Conservation (phyloP, 345 rosid species). For the Hypericum perforatum region DNA sequence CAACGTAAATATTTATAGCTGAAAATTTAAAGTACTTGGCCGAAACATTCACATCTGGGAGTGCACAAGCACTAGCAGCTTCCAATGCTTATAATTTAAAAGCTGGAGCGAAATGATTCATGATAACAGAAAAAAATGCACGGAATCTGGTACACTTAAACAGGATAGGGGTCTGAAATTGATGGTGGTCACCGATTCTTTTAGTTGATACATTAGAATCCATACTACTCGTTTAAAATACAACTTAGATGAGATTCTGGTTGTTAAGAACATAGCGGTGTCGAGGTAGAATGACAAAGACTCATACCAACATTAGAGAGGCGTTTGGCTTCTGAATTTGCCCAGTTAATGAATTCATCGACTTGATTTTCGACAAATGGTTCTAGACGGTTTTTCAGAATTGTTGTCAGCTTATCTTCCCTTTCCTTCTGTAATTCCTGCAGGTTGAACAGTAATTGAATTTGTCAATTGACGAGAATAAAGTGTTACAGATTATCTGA, state of each 20-base stretch:
- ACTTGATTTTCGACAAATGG: constrained; percentile 59
- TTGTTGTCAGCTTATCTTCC: constrained; percentile 51
- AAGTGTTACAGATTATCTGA: not conserved
- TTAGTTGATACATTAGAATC: no score
- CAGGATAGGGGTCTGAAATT: no score
- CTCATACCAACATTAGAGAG: constrained; percentile 67
- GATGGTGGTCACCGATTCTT: no score
- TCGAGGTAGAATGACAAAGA: not conserved
- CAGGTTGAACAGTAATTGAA: constrained; percentile 1
- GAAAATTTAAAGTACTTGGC: not conserved
- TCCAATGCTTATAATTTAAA: no score
- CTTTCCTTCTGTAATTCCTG: constrained; percentile 76
- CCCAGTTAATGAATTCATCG: constrained; percentile 64
- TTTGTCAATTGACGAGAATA: no score
- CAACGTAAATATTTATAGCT: not conserved
- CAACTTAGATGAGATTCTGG: no score
- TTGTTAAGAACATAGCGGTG: no score
- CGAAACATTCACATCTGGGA: not conserved
- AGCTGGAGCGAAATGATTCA: no score
- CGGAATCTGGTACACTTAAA: no score
- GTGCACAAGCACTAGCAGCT: no score
- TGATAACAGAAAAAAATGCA: no score
- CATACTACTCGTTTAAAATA: no score
- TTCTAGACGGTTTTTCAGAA: constrained; percentile 54
- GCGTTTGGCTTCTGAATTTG: constrained; percentile 57